Conservation (phyloP, 208 protist genomes). For the Acanthamoeba healyi region DNA sequence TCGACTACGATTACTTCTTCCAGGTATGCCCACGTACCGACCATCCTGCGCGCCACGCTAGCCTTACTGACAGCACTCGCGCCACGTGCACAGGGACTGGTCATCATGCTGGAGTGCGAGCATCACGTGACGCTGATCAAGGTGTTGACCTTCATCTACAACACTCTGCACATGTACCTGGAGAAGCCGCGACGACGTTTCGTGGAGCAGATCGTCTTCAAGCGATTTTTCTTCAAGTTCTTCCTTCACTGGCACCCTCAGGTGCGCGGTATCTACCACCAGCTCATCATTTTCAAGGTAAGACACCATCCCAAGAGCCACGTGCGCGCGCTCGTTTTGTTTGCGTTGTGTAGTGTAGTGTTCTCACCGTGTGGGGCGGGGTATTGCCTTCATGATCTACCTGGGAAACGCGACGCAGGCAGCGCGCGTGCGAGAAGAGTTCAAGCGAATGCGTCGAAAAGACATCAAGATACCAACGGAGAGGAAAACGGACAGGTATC, state of each 20-base stretch:
- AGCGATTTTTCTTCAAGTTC: slow-evolving; percentile 66
- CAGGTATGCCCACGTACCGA: too few species aligned
- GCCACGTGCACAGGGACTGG: not conserved
- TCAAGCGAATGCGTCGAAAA: slow-evolving; percentile 34
- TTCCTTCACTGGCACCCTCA: slow-evolving; percentile 68
- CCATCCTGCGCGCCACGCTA: too few species aligned
- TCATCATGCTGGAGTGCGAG: slow-evolving; percentile 42
- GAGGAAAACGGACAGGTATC: slow-evolving; percentile 27
- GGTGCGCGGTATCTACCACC: slow-evolving; percentile 46
- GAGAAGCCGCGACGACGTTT: not conserved
- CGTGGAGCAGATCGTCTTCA: slow-evolving; percentile 51
- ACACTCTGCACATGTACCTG: slow-evolving; percentile 55
- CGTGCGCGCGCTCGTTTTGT: not conserved
- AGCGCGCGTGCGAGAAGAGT: slow-evolving; percentile 39
- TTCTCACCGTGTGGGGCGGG: not conserved
- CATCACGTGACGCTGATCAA: slow-evolving; percentile 59
- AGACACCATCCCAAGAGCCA: too few species aligned
- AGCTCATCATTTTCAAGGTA: slow-evolving; percentile 54
- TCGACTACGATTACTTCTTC: slow-evolving; percentile 70
- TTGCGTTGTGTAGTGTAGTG: not conserved
- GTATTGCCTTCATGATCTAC: not conserved
- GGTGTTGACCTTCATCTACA: slow-evolving; percentile 60
- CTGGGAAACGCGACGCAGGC: not conserved
- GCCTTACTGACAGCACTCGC: not conserved
- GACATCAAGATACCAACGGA: slow-evolving; percentile 28